phyloP scores from a whole-genome alignment of 106 monocot species.

The Allium sativum region DNA sequence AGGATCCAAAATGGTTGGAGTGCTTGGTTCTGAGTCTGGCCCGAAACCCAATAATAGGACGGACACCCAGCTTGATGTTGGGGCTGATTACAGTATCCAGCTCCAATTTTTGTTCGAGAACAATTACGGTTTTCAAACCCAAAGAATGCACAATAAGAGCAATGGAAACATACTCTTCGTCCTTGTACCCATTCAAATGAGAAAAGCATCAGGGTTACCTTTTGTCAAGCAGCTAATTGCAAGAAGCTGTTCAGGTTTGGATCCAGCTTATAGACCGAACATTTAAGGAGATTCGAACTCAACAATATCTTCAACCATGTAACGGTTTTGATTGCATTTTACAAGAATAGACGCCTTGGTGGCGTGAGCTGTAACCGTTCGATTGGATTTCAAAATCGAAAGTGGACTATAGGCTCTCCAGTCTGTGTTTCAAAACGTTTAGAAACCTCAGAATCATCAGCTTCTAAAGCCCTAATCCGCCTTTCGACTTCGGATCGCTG shows the following conservation, averaged over 20 bases:
- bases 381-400: constrained; percentile 73
- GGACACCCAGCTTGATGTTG: constrained; percentile 35
- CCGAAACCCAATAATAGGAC: constrained; percentile 63
- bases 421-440: constrained; percentile 67
- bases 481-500: constrained; percentile 41
- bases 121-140: constrained; percentile 64
- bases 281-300: constrained; percentile 57
- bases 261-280: constrained; percentile 95
- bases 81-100: constrained; percentile 38
- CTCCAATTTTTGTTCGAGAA: constrained; percentile 78
- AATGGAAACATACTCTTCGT: constrained; percentile 78
- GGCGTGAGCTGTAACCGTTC: constrained; percentile 44
- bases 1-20: constrained; percentile 62
- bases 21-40: constrained; percentile 77
- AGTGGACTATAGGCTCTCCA: constrained; percentile 65
- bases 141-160: constrained; percentile 61
- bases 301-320: constrained; percentile 80
- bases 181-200: constrained; percentile 99
- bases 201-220: constrained; percentile 64
- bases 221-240: constrained; percentile 77
- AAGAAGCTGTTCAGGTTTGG: constrained; percentile 91
- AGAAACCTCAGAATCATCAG: constrained; percentile 84
- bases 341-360: constrained; percentile 97
- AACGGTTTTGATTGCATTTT: constrained; percentile 91
- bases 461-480: constrained; percentile 77